phyloP scores from a whole-genome alignment of 768 basidiomycete species.

The Lentinus tigrinus region DNA sequence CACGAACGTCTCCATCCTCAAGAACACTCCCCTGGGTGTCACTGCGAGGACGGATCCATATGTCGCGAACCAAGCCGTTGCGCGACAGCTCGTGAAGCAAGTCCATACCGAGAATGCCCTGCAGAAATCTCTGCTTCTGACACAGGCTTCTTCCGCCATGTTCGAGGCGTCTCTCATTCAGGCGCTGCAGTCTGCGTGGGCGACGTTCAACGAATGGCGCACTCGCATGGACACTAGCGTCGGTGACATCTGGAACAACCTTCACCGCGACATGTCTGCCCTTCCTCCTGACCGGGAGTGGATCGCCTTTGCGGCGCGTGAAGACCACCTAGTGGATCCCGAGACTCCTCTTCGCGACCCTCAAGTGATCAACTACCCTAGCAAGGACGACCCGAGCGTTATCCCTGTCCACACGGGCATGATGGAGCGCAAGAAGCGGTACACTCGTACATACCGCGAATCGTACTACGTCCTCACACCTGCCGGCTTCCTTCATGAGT shows the following conservation, averaged over 20 bases:
- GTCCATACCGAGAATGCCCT: conserved; percentile 97
- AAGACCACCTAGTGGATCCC: conserved; percentile 94
- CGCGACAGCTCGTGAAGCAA: conserved; percentile 83
- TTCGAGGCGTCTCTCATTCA: conserved; percentile 97
- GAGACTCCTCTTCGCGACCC: conserved; percentile 91
- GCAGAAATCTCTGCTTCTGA: conserved; percentile 96
- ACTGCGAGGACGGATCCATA: conserved; percentile 81
- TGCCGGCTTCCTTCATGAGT: conserved; percentile 96
- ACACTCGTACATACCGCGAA: conserved; percentile 83
- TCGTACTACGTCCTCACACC: conserved; percentile 91
- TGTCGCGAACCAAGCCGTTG: conserved; percentile 71
- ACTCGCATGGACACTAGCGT: conserved; percentile 73
- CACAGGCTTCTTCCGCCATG: conserved; percentile 95
- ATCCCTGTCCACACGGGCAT: conserved; percentile 84
- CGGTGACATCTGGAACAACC: conserved; percentile 69
- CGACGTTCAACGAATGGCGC: conserved; percentile 94
- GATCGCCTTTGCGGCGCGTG: conserved; percentile 91
- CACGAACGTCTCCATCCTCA: conserved; percentile 83
- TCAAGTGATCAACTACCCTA: conserved; percentile 76
- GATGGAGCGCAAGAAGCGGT: conserved; percentile 94
- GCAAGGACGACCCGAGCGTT: conserved; percentile 86
- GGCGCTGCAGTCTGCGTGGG: conserved; percentile 94
- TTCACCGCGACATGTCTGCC: conserved; percentile 73
- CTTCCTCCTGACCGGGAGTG: conserved; percentile 90
- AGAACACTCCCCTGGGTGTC: conserved; percentile 91